Percentiles rank a stretch among this genome's conserved stretches.
These are phyloP conservation scores for Diaporthe citrichinensis DNA, from an alignment of 2,329 filamentous ascomycete species.

Conservation along the genomic window DNA sequence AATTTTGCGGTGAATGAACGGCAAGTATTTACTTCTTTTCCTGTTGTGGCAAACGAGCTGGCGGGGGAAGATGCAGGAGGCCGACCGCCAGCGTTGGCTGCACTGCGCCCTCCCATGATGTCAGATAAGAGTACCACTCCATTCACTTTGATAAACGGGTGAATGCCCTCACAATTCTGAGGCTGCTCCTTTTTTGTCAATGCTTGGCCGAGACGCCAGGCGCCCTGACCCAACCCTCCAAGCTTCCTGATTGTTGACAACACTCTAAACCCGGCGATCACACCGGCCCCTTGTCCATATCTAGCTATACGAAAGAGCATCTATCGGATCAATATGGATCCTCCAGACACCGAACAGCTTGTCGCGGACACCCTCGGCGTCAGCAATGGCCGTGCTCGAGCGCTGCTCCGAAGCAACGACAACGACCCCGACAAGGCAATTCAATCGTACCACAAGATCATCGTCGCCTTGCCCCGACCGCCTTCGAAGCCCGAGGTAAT, in stretches of 20 bases:
- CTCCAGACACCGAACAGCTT: neutral
- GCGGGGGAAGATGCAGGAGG: slow-evolving; percentile 6
- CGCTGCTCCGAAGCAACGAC: neutral
- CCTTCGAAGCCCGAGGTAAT: neutral
- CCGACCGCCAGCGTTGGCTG: neutral
- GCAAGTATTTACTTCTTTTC: neutral
- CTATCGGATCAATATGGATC: neutral
- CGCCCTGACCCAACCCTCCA: neutral
- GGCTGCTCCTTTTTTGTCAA: neutral
- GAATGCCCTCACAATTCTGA: neutral
- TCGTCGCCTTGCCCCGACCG: neutral
- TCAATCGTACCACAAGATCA: neutral
- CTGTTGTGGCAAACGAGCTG: neutral
- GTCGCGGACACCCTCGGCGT: slow-evolving; percentile 4
- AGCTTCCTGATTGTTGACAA: neutral
- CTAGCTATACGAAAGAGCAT: neutral
- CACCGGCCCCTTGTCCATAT: neutral
- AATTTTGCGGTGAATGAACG: neutral
- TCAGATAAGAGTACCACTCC: neutral
- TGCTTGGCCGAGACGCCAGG: neutral
- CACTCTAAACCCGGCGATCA: neutral
- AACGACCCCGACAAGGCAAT: slow-evolving; percentile 9
- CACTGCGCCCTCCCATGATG: neutral
- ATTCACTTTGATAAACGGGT: neutral
- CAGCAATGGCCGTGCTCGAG: slow-evolving; percentile 2